Base-by-base conservation (phyloP, 2,329 filamentous ascomycete genomes). In the Teratosphaeria viscida region DNA sequence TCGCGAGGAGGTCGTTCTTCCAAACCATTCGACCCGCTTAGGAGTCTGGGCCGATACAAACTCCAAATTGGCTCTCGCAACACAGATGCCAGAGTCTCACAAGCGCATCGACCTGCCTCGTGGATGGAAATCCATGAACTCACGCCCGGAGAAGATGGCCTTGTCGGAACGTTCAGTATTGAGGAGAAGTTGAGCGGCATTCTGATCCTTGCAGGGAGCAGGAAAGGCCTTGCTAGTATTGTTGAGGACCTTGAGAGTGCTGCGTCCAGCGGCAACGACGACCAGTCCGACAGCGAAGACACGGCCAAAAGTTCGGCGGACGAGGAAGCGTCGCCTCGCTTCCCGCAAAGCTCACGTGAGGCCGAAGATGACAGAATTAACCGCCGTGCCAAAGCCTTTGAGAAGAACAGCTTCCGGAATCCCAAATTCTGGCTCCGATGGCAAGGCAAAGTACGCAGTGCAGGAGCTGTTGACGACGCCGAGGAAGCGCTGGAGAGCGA, bases 391-490 rank as follows among this genome's bases (percentile, higher is more conserved):
- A 27, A 26, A 12, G 55, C 55, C n/a, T 57, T 57, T 32, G 29
- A 52, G 39, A 57, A 57, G 39, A 49, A 47, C 26, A 32, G 29
- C 35, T 57, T 57, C 39, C 37, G 61, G n/a, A 57, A 59, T 12
- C 59, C 61, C 26, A 63, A 63, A 37, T 63, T 63, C 54, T 63
- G 59, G 57, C 56, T 63, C 54, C 49, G 29, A 16, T 63, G 61
- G 61, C 56, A 60, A 49, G 56, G 57, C 35, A 49, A n/a, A 19
- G n/a, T 49, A n/a, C 43, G n/a, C 19, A n/a, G 16, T 11, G 8
- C 43, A 6, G 43, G 23, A 49, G 43, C 43, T n/a, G 19, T 6
- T n/a, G n/a, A 19, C 8, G 8, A 49, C 8, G 43, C n/a, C 4
- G 32, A 57, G 43, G 59, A 58, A 16, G 55, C 34, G 14, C 10